These are phyloP conservation scores for Coniferiporia sulphurascens DNA, from an alignment of 1,284 basidiomycete genomes.

Conservation along the genomic window DNA sequence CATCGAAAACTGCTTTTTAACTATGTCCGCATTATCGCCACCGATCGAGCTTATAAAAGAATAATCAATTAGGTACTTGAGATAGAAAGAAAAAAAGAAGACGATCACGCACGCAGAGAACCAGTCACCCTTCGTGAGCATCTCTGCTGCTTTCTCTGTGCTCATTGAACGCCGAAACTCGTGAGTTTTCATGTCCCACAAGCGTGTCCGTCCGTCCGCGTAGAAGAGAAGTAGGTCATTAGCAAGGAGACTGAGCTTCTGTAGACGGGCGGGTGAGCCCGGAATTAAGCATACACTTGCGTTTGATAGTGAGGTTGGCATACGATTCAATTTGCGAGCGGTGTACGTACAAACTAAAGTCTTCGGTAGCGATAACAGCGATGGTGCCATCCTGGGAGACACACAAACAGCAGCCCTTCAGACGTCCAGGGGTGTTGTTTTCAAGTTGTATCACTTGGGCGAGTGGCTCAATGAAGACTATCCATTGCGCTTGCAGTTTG, in stretches of 20 bases:
- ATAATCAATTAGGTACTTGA: not conserved
- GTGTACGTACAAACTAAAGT: conserved; percentile 22
- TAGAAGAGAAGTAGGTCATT: conserved; percentile 79
- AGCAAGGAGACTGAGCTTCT: conserved; percentile 60
- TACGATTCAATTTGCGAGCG: conserved; percentile 13
- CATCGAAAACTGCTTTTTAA: not conserved
- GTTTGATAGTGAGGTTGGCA: not conserved
- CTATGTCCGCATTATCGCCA: not conserved
- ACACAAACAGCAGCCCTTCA: conserved; percentile 71
- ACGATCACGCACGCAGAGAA: conserved; percentile 53
- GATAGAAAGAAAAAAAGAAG: not conserved
- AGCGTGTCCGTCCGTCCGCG: conserved; percentile 67
- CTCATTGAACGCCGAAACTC: conserved; percentile 86
- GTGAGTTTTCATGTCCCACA: conserved; percentile 85
- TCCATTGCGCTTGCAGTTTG: conserved; percentile 62
- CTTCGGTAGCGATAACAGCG: conserved; percentile 73
- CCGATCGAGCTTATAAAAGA: not conserved
- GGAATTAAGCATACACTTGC: conserved; percentile 73
- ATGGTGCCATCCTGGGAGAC: conserved; percentile 78
- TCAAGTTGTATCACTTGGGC: conserved; percentile 52
- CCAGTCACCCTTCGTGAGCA: conserved; percentile 71
- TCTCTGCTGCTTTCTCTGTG: conserved; percentile 70
- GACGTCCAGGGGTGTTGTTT: conserved; percentile 51
- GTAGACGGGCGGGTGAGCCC: conserved; percentile 64
- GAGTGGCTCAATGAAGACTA: conserved; percentile 63